A percentile compares a stretch with the other conserved stretches of the same genome.
phyloP scores from a whole-genome alignment of 2,329 filamentous ascomycete genomes.

The Helotiales sp. region DNA sequence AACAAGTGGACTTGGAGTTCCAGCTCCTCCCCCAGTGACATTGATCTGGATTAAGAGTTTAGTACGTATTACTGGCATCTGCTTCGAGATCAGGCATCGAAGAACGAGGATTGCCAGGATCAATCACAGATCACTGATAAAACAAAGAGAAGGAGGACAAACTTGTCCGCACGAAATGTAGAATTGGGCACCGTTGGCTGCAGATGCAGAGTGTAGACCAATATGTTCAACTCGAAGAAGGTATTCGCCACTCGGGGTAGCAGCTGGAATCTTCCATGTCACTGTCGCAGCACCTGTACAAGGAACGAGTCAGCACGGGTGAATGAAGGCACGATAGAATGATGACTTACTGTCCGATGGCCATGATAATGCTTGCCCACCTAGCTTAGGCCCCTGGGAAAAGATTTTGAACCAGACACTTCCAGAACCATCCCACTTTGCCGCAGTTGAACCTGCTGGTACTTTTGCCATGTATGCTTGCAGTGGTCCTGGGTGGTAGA shows the following conservation, averaged over 20 bases:
- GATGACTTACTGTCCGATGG: constrained; percentile 32
- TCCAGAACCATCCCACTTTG: constrained; percentile 36
- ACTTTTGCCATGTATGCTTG: constrained; percentile 39
- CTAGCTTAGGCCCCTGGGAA: constrained; percentile 32
- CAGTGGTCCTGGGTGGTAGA: constrained; percentile 40
- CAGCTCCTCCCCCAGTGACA: constrained; percentile 48
- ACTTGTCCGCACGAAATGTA: constrained; percentile 48
- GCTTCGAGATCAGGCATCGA: no score
- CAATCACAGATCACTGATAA: no score
- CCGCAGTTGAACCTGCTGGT: constrained; percentile 33
- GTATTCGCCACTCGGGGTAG: constrained; percentile 46
- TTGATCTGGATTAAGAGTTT: no score
- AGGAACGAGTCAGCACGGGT: background rate
- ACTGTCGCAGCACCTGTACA: constrained; percentile 25
- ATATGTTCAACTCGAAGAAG: constrained; percentile 46
- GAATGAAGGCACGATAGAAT: background rate
- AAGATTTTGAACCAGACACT: constrained; percentile 41
- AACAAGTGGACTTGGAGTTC: constrained; percentile 44
- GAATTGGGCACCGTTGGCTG: constrained; percentile 35
- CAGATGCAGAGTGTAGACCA: constrained; percentile 32
- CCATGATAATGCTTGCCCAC: constrained; percentile 34
- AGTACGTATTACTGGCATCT: no score
- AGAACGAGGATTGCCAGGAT: no score
- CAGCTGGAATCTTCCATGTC: constrained; percentile 42
- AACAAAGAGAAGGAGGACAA: no score